Conservation (phyloP, 768 basidiomycete genomes). For the Mycena alexandri region DNA sequence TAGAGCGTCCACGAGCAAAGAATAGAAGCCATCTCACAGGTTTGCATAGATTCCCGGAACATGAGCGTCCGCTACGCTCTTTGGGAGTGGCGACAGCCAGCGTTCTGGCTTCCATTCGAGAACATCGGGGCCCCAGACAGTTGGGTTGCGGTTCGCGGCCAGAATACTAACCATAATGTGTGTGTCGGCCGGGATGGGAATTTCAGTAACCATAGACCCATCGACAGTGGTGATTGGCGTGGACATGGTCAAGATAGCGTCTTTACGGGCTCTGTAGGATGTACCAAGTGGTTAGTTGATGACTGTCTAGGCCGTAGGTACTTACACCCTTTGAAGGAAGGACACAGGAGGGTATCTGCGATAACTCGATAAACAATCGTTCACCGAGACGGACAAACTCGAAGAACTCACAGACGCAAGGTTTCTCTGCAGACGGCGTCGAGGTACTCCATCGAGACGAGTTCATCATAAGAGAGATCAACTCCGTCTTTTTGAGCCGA, state of each 20-base stretch:
- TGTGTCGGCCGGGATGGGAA: slow-evolving; percentile 49
- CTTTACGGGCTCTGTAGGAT: slow-evolving; percentile 38
- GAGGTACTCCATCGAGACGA: slow-evolving; percentile 47
- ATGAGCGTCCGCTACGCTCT: slow-evolving; percentile 40
- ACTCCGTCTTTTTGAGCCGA: slow-evolving; percentile 32
- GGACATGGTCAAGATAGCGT: slow-evolving; percentile 50
- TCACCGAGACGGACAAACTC: background rate
- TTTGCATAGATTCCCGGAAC: slow-evolving; percentile 45
- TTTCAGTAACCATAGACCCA: slow-evolving; percentile 42
- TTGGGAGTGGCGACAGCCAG: slow-evolving; percentile 51
- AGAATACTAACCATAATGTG: slow-evolving; percentile 50
- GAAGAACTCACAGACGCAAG: slow-evolving; percentile 45
- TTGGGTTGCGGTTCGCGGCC: slow-evolving; percentile 50
- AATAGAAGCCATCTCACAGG: slow-evolving; percentile 30
- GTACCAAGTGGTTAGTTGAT: background rate
- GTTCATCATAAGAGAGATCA: slow-evolving; percentile 42
- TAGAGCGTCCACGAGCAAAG: background rate
- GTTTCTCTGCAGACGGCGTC: slow-evolving; percentile 53
- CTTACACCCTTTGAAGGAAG: slow-evolving; percentile 43
- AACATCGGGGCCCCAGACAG: slow-evolving; percentile 57
- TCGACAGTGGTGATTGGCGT: slow-evolving; percentile 43
- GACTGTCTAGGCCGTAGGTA: background rate
- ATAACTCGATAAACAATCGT: background rate
- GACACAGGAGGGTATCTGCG: slow-evolving; percentile 43
- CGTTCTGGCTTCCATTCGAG: slow-evolving; percentile 56